phyloP scores from a whole-genome alignment of 768 basidiomycete species.

The Lenzites betulinus region DNA sequence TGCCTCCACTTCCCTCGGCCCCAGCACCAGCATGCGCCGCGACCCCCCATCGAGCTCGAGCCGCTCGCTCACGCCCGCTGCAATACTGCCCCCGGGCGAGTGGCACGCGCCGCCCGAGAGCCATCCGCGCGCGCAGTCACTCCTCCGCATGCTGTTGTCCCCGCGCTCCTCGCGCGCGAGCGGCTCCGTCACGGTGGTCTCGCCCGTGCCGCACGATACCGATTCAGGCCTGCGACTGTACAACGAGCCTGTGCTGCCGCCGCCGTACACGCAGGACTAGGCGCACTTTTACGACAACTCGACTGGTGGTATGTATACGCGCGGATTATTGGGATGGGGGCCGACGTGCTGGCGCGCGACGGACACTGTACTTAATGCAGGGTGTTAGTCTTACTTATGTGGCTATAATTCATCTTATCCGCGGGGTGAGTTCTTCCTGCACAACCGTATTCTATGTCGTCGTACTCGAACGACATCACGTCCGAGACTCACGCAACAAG shows the following conservation, averaged over 20 bases:
- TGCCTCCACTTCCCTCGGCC: too few relatives aligned
- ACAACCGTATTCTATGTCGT: too few relatives aligned
- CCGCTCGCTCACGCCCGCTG: background rate
- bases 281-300: too few relatives aligned
- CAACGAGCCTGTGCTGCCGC: background rate
- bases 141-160: background rate
- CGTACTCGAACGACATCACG: too few relatives aligned
- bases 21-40: background rate
- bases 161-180: background rate
- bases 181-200: background rate
- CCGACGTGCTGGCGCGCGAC: too few relatives aligned
- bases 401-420: too few relatives aligned
- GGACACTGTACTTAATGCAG: too few relatives aligned
- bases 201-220: background rate
- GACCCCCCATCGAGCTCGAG: background rate
- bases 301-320: too few relatives aligned
- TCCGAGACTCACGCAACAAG: too few relatives aligned
- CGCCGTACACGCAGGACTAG: constrained; percentile 3
- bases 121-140: background rate
- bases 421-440: too few relatives aligned
- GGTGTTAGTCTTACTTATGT: too few relatives aligned
- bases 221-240: constrained; percentile 3
- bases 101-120: constrained; percentile 4
- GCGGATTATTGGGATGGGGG: too few relatives aligned
- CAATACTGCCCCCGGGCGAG: background rate